Evolutionary conservation across 2,329 filamentous ascomycete species (phyloP).

Genomic region (Pseudocercospora macadamiae): DNA sequence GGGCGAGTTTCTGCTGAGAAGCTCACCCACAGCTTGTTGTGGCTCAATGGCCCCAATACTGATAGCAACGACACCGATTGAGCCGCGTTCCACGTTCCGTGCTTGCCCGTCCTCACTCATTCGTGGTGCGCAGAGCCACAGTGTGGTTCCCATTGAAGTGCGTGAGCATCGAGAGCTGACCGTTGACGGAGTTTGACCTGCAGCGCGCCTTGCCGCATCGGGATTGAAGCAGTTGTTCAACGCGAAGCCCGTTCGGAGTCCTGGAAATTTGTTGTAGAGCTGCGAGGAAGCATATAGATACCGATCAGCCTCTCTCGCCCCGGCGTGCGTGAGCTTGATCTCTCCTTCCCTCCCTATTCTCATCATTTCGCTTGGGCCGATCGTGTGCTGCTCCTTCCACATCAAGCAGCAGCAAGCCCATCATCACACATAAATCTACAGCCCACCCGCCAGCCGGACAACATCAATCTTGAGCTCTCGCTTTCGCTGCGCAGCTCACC

Average conservation of each 20-base stretch:
- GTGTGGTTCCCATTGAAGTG: not conserved
- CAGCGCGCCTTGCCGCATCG: conserved; percentile 16
- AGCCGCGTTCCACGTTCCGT: conserved; percentile 8
- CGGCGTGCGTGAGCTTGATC: not conserved
- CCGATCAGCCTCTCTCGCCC: conserved; percentile 8
- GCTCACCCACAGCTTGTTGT: conserved; percentile 26
- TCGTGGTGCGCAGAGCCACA: conserved; percentile 2
- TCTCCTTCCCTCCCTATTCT: not conserved
- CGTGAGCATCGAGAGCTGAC: conserved; percentile 9
- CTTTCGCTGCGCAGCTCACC: not conserved
- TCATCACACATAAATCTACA: not conserved
- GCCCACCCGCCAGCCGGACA: not conserved
- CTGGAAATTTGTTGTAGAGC: conserved; percentile 21
- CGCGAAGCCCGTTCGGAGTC: conserved; percentile 24
- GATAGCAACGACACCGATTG: conserved; percentile 7
- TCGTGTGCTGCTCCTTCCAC: not conserved
- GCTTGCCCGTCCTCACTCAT: conserved; percentile 9
- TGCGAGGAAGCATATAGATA: conserved; percentile 13
- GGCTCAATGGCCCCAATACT: conserved; percentile 14
- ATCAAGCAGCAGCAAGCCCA: not conserved
- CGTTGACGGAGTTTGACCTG: conserved; percentile 18
- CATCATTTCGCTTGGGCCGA: not conserved
- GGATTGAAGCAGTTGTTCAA: conserved; percentile 24
- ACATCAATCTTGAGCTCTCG: not conserved
- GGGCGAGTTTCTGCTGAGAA: conserved; percentile 18